Conservation (phyloP, 2,329 filamentous ascomycete genomes). For the Ceratocystis smalleyi region DNA sequence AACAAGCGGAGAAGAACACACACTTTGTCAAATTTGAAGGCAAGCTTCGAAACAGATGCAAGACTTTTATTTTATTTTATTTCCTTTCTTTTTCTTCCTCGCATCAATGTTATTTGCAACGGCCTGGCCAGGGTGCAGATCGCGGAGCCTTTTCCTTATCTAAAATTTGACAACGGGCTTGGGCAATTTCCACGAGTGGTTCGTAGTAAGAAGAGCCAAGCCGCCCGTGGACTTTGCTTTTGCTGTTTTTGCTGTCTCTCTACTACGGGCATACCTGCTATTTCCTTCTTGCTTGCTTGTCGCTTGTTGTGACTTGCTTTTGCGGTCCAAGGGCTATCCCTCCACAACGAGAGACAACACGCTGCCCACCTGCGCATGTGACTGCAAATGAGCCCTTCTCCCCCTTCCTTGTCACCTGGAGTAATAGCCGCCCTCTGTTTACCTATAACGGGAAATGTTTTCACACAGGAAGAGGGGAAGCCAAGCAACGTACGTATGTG, state of each 20-base stretch:
- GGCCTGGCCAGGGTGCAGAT: not conserved
- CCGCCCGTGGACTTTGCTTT: not conserved
- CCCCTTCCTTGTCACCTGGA: not conserved
- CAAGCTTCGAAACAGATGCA: not conserved
- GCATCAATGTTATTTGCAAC: not conserved
- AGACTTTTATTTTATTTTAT: not conserved
- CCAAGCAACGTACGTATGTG: not conserved
- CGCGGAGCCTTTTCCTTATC: not conserved
- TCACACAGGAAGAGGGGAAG: not conserved
- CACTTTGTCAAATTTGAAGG: not conserved
- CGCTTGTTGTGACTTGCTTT: not conserved
- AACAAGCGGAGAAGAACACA: not conserved
- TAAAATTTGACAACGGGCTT: not conserved
- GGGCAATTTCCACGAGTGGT: not conserved
- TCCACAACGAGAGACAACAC: too few species aligned
- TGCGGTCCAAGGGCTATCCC: not conserved
- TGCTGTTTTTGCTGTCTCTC: not conserved
- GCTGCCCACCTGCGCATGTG: not conserved
- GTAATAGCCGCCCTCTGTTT: not conserved
- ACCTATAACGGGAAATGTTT: not conserved
- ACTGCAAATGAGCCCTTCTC: not conserved
- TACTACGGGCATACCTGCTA: not conserved
- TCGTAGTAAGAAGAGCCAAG: not conserved
- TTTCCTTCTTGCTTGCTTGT: not conserved
- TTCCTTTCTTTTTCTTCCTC: not conserved